These are phyloP conservation scores for Kappamyces sp. DNA, from an alignment of 192 early-diverging fungal genomes.

Conservation along the genomic window DNA sequence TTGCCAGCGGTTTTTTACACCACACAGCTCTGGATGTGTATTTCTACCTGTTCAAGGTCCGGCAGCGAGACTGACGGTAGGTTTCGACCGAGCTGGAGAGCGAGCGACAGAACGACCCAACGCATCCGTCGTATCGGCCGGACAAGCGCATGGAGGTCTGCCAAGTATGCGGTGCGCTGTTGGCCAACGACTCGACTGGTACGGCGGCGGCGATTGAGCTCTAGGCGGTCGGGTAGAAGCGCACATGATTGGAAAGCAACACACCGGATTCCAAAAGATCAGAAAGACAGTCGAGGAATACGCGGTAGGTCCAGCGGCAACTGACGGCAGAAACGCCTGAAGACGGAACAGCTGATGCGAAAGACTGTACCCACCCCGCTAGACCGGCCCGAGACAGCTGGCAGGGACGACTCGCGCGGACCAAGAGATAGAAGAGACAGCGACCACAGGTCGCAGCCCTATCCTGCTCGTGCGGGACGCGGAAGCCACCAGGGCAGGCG, in stretches of 20 bases:
- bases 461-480: too few relatives aligned
- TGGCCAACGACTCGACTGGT: conserved; percentile 71
- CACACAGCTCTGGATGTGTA: too few relatives aligned
- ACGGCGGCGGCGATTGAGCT: too few relatives aligned
- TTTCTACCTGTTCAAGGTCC: neutral
- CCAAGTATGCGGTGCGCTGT: conserved; percentile 74
- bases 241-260: conserved; percentile 76
- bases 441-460: too few relatives aligned
- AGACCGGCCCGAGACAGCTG: too few relatives aligned
- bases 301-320: neutral
- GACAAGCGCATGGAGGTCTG: conserved; percentile 79
- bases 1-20: neutral
- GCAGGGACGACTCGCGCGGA: too few relatives aligned
- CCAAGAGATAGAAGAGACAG: too few relatives aligned
- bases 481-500: too few relatives aligned
- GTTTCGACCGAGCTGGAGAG: conserved; percentile 54
- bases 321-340: too few relatives aligned
- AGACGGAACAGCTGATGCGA: too few relatives aligned
- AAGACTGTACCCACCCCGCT: too few relatives aligned
- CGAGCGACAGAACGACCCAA: conserved; percentile 22
- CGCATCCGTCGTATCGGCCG: conserved; percentile 21
- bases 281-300: conserved; percentile 64
- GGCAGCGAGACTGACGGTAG: conserved; percentile 55
- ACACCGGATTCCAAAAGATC: conserved; percentile 72
- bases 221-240: conserved; percentile 59